These are phyloP conservation scores for Hsuehochloa calcarea DNA, from an alignment of 176 grass and related monocot genomes.

Conservation along the genomic window DNA sequence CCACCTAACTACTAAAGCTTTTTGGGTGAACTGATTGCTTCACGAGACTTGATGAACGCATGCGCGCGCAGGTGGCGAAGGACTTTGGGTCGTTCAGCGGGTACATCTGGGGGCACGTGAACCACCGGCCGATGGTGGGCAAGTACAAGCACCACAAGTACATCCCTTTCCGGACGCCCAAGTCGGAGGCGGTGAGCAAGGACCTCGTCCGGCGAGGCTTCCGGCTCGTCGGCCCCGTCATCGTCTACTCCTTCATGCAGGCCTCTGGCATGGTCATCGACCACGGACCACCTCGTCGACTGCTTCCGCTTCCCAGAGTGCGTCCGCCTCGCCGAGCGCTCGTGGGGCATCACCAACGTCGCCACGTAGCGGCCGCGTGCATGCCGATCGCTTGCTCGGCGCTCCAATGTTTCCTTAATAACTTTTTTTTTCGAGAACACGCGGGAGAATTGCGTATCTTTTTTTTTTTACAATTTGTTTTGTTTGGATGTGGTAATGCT, in stretches of 20 bases:
- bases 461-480: background rate
- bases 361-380: constrained; percentile 30
- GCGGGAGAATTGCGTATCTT: background rate
- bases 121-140: constrained; percentile 70
- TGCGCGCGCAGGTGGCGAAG: constrained; percentile 44
- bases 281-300: constrained; percentile 82
- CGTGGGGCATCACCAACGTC: constrained; percentile 85
- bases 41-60: background rate
- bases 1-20: background rate
- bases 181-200: constrained; percentile 89
- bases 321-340: constrained; percentile 57
- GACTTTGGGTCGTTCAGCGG: constrained; percentile 92
- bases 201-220: constrained; percentile 82
- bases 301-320: constrained; percentile 81
- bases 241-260: constrained; percentile 98
- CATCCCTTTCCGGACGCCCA: constrained; percentile 83
- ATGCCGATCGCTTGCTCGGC: background rate
- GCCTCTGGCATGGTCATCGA: constrained; percentile 77
- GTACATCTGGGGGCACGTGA: constrained; percentile 94
- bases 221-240: constrained; percentile 84
- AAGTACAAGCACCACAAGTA: constrained; percentile 71
- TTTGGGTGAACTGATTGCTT: background rate
- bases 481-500: background rate
- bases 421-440: background rate
- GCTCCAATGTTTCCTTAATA: background rate